phyloP scores from a whole-genome alignment of 345 rosid genomes.

The Kernera saxatilis region DNA sequence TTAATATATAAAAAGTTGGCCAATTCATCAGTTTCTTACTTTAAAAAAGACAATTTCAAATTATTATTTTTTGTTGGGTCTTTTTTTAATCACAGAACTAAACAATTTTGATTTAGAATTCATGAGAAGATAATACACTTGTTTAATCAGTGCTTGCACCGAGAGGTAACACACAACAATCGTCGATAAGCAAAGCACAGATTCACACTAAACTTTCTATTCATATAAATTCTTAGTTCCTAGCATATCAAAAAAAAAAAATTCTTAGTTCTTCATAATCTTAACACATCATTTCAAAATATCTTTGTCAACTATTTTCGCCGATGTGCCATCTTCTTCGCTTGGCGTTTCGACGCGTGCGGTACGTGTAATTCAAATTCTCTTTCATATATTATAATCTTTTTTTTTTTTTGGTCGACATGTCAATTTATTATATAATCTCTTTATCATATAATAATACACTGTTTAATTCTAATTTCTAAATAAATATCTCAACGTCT shows the following conservation, averaged over 20 bases:
- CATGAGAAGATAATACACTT: not conserved
- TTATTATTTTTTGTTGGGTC: not conserved
- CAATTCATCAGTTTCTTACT: not conserved
- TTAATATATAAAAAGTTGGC: too few relatives aligned
- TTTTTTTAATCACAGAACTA: not conserved
- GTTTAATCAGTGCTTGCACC: constrained; percentile 7
- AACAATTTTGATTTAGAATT: not conserved
- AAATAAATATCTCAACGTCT: constrained; percentile 12
- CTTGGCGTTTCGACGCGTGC: constrained; percentile 16
- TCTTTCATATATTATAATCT: not conserved
- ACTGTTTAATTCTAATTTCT: too few relatives aligned
- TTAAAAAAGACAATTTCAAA: not conserved
- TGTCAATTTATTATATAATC: not conserved
- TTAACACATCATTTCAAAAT: not conserved
- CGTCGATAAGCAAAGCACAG: constrained; percentile 18
- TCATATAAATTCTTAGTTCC: not conserved
- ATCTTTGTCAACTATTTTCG: not conserved
- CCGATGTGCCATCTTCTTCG: constrained; percentile 17
- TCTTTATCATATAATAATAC: not conserved
- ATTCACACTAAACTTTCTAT: not conserved
- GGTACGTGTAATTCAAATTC: not conserved
- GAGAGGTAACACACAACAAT: constrained; percentile 1
- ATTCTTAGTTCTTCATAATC: not conserved
- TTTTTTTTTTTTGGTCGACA: not conserved
- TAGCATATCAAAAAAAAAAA: too few relatives aligned